Evolutionary conservation across 345 rosid species (phyloP).

Genomic region (Xanthoceras sorbifolium): DNA sequence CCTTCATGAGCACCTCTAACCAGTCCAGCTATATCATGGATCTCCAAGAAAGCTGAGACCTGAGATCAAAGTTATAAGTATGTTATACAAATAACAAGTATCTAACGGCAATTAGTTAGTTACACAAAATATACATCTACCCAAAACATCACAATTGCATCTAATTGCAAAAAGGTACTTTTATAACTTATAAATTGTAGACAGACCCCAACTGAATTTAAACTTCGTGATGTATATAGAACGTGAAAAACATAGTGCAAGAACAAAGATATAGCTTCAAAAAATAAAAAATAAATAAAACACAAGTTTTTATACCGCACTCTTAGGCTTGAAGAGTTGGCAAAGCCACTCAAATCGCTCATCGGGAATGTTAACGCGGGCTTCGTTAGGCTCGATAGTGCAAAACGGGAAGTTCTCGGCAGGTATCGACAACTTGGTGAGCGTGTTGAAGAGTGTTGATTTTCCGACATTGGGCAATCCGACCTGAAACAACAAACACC

Average conservation of each 20-base stretch:
- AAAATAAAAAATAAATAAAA: too few relatives aligned
- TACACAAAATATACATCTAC: too few relatives aligned
- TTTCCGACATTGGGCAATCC: slow-evolving; percentile 98
- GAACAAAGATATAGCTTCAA: too few relatives aligned
- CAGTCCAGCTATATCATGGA: slow-evolving; percentile 96
- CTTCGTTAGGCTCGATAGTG: slow-evolving; percentile 96
- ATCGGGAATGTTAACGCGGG: slow-evolving; percentile 87
- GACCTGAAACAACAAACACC: slow-evolving; percentile 68
- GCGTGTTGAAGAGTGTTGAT: slow-evolving; percentile 95
- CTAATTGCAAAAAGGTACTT: too few relatives aligned
- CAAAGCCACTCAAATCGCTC: slow-evolving; percentile 97
- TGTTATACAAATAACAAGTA: neutral
- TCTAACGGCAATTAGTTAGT: too few relatives aligned
- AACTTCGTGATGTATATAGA: too few relatives aligned
- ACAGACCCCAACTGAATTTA: neutral
- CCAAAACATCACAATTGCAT: neutral
- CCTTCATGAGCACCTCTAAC: slow-evolving; percentile 97
- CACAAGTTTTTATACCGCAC: slow-evolving; percentile 49
- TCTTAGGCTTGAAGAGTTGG: slow-evolving; percentile 78
- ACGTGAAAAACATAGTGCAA: too few relatives aligned
- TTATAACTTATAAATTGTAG: neutral
- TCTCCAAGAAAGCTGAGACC: slow-evolving; percentile 94
- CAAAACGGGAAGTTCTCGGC: slow-evolving; percentile 99
- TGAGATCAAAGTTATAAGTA: slow-evolving; percentile 30
- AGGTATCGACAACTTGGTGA: slow-evolving; percentile 88